Conservation (phyloP, 495 filamentous ascomycete genomes). For the Neurospora intermedia region DNA sequence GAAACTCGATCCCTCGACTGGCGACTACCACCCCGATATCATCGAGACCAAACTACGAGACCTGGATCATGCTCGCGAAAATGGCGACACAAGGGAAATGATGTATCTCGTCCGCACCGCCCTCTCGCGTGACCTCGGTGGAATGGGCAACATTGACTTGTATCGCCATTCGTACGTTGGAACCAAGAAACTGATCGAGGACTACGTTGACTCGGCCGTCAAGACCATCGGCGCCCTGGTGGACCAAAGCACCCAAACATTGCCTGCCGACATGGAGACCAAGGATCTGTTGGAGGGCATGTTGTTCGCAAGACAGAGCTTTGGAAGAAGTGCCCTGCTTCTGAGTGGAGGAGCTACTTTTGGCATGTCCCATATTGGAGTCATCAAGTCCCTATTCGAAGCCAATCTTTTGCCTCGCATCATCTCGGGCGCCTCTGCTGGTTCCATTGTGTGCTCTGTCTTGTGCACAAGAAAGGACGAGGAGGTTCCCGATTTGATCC, state of each 20-base stretch:
- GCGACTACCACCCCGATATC: conserved; percentile 60
- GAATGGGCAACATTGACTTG: conserved; percentile 72
- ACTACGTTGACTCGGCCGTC: conserved; percentile 69
- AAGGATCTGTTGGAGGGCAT: conserved; percentile 52
- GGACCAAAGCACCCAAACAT: conserved; percentile 44
- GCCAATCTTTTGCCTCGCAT: conserved; percentile 71
- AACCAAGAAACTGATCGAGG: conserved; percentile 77
- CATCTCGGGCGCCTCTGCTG: conserved; percentile 87
- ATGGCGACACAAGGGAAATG: conserved; percentile 61
- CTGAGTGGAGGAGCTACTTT: conserved; percentile 88
- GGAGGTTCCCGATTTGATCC: conserved; percentile 64
- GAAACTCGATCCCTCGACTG: conserved; percentile 48
- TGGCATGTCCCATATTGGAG: conserved; percentile 93
- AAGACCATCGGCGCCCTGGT: conserved; percentile 62
- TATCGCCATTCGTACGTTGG: conserved; percentile 80
- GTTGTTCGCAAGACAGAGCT: conserved; percentile 70
- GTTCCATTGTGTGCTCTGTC: conserved; percentile 85
- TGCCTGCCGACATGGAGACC: conserved; percentile 43
- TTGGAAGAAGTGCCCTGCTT: conserved; percentile 76
- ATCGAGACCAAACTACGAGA: conserved; percentile 58
- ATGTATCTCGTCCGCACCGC: conserved; percentile 71
- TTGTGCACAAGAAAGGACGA: conserved; percentile 77
- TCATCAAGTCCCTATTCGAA: conserved; percentile 78
- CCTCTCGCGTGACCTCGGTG: conserved; percentile 69
- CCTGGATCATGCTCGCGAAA: conserved; percentile 64